phyloP scores from a whole-genome alignment of 176 grass and related monocot species.

The Oryza meridionalis region DNA sequence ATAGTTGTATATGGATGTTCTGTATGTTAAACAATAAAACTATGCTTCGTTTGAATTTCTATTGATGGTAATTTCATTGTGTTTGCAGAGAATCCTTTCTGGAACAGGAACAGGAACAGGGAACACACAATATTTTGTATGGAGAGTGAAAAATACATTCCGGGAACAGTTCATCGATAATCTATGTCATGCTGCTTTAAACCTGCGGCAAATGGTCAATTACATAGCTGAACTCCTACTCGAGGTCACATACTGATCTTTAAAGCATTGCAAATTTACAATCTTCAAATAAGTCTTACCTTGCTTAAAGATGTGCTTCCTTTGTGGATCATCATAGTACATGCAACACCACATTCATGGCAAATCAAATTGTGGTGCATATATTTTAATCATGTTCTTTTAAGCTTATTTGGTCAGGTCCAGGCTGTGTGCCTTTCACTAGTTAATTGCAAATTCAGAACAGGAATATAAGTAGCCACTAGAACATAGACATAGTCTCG shows the following conservation, averaged over 20 bases:
- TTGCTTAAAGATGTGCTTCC: neutral
- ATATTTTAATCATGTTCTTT: conserved; percentile 2
- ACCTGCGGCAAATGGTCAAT: conserved; percentile 65
- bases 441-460: conserved; percentile 4
- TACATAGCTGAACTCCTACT: conserved; percentile 58
- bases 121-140: conserved; percentile 56
- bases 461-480: neutral
- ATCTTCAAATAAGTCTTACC: conserved; percentile 19
- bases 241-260: conserved; percentile 53
- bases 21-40: conserved; percentile 16
- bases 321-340: conserved; percentile 22
- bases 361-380: conserved; percentile 5
- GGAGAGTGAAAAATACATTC: conserved; percentile 61
- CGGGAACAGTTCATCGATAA: conserved; percentile 60
- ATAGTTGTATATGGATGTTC: conserved; percentile 21
- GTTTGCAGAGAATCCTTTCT: conserved; percentile 59
- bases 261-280: neutral
- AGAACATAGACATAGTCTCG: neutral
- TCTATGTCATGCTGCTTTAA: conserved; percentile 75
- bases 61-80: conserved; percentile 32
- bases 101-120: conserved; percentile 43
- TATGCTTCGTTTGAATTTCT: neutral
- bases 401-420: neutral
- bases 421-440: conserved; percentile 7
- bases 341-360: neutral